Evolutionary conservation across 208 protist species (phyloP).

Genomic region (Naegleria fowleri): DNA sequence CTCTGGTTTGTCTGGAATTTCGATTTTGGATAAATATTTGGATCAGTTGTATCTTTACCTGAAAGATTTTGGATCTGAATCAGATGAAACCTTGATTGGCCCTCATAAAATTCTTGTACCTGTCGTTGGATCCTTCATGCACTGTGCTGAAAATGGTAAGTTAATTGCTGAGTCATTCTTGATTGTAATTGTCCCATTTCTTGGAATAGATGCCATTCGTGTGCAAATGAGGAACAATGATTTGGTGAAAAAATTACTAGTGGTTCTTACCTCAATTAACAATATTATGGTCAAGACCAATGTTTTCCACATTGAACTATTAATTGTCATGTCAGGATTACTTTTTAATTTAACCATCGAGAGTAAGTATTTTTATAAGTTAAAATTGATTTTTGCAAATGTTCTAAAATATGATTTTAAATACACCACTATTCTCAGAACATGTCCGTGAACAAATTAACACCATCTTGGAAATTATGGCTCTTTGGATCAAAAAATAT

Average conservation of each 20-base stretch:
- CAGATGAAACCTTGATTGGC: background rate
- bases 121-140: background rate
- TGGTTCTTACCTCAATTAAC: background rate
- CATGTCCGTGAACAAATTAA: background rate
- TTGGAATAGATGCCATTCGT: background rate
- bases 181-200: too few relatives aligned
- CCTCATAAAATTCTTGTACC: background rate
- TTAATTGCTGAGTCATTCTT: background rate
- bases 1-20: background rate
- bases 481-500: background rate
- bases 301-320: background rate
- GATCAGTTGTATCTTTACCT: background rate
- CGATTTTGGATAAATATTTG: background rate
- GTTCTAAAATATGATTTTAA: too few relatives aligned
- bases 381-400: too few relatives aligned
- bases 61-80: background rate
- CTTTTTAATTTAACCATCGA: background rate
- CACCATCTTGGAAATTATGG: background rate
- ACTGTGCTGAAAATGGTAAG: constrained; percentile 1
- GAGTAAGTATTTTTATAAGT: background rate
- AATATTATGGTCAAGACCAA: background rate
- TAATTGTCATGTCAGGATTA: background rate
- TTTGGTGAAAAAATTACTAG: background rate
- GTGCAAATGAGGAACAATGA: background rate
- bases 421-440: too few relatives aligned